A percentile compares a stretch with the other conserved stretches of the same genome.
Evolutionary conservation across 2,329 filamentous ascomycete genomes (phyloP).

Genomic region (Aspergillus versicolor): DNA sequence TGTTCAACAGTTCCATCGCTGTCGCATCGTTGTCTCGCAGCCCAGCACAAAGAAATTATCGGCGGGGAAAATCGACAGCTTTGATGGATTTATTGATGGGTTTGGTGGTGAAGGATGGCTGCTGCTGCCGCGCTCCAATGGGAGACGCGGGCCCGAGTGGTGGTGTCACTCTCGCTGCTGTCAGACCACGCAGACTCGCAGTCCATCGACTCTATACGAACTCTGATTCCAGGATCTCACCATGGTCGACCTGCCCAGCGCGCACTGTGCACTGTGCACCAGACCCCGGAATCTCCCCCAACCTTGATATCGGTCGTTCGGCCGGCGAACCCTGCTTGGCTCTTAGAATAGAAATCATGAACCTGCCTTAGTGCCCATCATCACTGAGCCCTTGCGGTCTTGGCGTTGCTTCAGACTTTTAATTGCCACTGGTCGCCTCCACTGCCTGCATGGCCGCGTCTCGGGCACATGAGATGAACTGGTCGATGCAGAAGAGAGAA

Average conservation of each 20-base stretch:
- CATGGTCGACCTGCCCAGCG: no score
- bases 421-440: background rate
- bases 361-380: conserved; percentile 1
- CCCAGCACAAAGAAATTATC: no score
- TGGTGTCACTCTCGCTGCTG: background rate
- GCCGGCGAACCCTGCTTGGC: background rate
- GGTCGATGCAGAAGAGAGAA: no score
- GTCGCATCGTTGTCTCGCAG: no score
- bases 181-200: background rate
- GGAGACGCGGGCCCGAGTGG: background rate
- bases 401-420: background rate
- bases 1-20: no score
- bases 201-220: background rate
- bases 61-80: no score
- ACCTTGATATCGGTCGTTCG: background rate
- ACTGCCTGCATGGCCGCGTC: background rate
- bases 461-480: background rate
- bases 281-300: background rate
- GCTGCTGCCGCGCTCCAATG: background rate
- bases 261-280: no score
- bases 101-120: background rate
- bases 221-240: background rate
- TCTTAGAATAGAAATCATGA: background rate
- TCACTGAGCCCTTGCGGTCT: background rate
- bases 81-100: no score